Percentiles rank a stretch among this genome's conserved stretches.
These are phyloP conservation scores for Maudiozyma barnettii DNA, from an alignment of 805 yeast genomes.

Conservation along the genomic window DNA sequence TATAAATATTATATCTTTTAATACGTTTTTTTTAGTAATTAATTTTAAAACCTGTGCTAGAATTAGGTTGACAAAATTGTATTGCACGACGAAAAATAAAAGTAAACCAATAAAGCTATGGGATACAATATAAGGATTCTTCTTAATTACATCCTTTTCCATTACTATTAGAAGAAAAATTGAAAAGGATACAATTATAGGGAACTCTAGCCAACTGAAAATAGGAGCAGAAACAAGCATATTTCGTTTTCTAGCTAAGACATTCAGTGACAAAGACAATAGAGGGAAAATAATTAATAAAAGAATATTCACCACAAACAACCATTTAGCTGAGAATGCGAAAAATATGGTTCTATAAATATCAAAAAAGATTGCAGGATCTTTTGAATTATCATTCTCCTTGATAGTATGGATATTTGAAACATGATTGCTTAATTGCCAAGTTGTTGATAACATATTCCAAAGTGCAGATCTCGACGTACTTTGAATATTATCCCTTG, in stretches of 20 bases:
- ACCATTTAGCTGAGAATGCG: slow-evolving; percentile 38
- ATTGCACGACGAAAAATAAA: slow-evolving; percentile 36
- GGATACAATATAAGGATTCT: slow-evolving; percentile 44
- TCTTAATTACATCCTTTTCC: slow-evolving; percentile 33
- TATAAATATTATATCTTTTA: slow-evolving; percentile 47
- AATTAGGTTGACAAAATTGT: slow-evolving; percentile 46
- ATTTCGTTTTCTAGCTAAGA: slow-evolving; percentile 38
- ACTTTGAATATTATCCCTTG: slow-evolving; percentile 55
- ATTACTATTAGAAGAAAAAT: slow-evolving; percentile 29
- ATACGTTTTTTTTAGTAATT: slow-evolving; percentile 43
- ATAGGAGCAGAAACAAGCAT: slow-evolving; percentile 39
- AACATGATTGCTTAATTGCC: slow-evolving; percentile 47
- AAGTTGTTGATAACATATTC: slow-evolving; percentile 71
- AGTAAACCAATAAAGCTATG: slow-evolving; percentile 42
- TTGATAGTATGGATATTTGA: slow-evolving; percentile 23
- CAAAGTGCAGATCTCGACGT: slow-evolving; percentile 62
- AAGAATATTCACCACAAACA: slow-evolving; percentile 45
- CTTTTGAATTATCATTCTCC: slow-evolving; percentile 17
- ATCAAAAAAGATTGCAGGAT: slow-evolving; percentile 56
- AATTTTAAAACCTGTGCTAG: slow-evolving; percentile 37
- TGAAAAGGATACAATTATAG: slow-evolving; percentile 45
- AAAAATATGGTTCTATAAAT: slow-evolving; percentile 50
- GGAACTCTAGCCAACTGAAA: slow-evolving; percentile 42
- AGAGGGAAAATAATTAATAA: slow-evolving; percentile 49
- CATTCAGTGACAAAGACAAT: slow-evolving; percentile 37